These are phyloP conservation scores for Xylariaceae sp. DNA, from an alignment of 2,329 filamentous ascomycete species.

Conservation along the genomic window DNA sequence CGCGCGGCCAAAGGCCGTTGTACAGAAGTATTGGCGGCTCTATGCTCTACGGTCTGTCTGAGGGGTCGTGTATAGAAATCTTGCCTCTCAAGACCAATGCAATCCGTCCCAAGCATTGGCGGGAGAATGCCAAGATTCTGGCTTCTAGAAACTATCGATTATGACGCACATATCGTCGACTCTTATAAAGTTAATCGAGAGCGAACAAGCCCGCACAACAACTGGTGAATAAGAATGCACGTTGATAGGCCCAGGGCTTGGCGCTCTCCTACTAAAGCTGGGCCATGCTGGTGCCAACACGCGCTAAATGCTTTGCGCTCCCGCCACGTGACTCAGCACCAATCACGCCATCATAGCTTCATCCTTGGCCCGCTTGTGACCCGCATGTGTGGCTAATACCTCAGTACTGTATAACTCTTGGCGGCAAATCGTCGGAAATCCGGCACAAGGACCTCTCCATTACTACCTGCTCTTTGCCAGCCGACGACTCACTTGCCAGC, in stretches of 20 bases:
- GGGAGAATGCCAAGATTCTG: constrained; percentile 29
- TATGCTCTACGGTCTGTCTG: too few relatives aligned
- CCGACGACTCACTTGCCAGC: too few relatives aligned
- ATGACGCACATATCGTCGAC: not conserved
- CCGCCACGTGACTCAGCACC: constrained; percentile 19
- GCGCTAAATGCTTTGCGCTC: not conserved
- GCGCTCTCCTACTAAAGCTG: not conserved
- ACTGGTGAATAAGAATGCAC: not conserved
- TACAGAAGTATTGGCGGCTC: too few relatives aligned
- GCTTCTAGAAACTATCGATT: constrained; percentile 9
- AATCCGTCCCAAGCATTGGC: constrained; percentile 33
- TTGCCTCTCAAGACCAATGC: not conserved
- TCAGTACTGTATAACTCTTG: too few relatives aligned
- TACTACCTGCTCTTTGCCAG: too few relatives aligned
- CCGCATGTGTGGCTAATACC: too few relatives aligned
- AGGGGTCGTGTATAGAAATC: too few relatives aligned
- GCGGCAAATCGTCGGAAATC: constrained; percentile 14
- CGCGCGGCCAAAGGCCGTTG: too few relatives aligned
- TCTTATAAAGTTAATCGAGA: constrained; percentile 8
- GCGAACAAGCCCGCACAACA: not conserved
- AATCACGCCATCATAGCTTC: not conserved
- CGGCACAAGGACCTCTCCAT: constrained; percentile 15
- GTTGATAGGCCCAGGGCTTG: not conserved
- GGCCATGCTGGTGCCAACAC: not conserved
- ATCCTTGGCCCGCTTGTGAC: constrained; percentile 19